These are phyloP conservation scores for Fusarium tuaranense DNA, from an alignment of 2,329 filamentous ascomycete genomes.

Conservation along the genomic window DNA sequence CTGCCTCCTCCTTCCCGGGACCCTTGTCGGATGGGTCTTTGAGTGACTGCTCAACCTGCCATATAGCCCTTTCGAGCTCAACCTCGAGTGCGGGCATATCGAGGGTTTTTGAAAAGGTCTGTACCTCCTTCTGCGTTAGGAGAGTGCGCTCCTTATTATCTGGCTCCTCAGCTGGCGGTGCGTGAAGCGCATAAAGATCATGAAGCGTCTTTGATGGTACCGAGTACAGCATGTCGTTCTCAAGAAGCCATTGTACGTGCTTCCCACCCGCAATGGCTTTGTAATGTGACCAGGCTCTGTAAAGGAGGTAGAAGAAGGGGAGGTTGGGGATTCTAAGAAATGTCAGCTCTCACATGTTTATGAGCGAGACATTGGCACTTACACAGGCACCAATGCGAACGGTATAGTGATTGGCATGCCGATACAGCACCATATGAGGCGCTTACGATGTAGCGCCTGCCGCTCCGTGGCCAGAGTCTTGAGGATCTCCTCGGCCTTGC, in stretches of 20 bases:
- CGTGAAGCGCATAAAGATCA: slow-evolving; percentile 73
- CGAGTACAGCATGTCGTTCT: slow-evolving; percentile 76
- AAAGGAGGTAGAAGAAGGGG: slow-evolving; percentile 95
- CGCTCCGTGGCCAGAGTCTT: slow-evolving; percentile 81
- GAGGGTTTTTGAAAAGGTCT: slow-evolving; percentile 69
- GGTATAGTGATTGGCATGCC: slow-evolving; percentile 88
- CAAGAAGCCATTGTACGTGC: slow-evolving; percentile 84
- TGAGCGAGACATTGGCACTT: slow-evolving; percentile 54
- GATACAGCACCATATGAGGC: slow-evolving; percentile 83
- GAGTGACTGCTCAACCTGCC: slow-evolving; percentile 73
- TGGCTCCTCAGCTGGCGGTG: slow-evolving; percentile 37
- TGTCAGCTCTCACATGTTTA: background rate
- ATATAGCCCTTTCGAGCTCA: slow-evolving; percentile 80
- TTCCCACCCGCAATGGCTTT: slow-evolving; percentile 85
- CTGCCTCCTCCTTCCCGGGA: slow-evolving; percentile 24
- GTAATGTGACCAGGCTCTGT: slow-evolving; percentile 93
- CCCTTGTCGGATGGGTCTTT: slow-evolving; percentile 48
- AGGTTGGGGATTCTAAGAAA: slow-evolving; percentile 82
- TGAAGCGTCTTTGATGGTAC: slow-evolving; percentile 78
- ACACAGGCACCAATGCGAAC: slow-evolving; percentile 88
- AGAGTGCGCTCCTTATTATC: slow-evolving; percentile 52
- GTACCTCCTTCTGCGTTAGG: slow-evolving; percentile 65
- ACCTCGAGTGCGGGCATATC: slow-evolving; percentile 77
- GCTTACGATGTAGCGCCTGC: slow-evolving; percentile 79
- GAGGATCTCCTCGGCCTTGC: slow-evolving; percentile 74